These are phyloP conservation scores for Xeromyces bisporus DNA, from an alignment of 495 filamentous ascomycete species.

Conservation along the genomic window DNA sequence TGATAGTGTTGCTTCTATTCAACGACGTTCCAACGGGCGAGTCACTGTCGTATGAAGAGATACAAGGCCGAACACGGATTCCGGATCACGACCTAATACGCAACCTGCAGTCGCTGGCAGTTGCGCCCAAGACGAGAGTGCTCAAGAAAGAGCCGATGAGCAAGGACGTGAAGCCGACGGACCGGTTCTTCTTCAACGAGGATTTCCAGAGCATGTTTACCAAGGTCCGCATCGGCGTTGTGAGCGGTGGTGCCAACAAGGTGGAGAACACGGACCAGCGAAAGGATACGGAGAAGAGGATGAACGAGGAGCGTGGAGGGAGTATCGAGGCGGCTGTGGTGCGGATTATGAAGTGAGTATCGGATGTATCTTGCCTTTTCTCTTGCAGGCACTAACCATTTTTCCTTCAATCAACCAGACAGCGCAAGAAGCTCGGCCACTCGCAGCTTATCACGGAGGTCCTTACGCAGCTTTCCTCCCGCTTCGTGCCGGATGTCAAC, in stretches of 20 bases:
- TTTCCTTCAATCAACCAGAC: constrained; percentile 32
- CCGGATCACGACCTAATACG: constrained; percentile 58
- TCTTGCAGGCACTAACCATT: constrained; percentile 6
- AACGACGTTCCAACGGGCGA: constrained; percentile 54
- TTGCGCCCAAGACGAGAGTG: constrained; percentile 70
- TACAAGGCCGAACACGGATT: constrained; percentile 73
- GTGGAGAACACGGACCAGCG: constrained; percentile 75
- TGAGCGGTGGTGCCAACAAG: constrained; percentile 49
- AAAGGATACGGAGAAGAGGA: constrained; percentile 73
- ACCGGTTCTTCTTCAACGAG: constrained; percentile 73
- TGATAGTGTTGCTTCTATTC: constrained; percentile 81
- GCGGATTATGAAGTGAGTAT: constrained; percentile 81
- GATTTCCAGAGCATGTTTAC: constrained; percentile 66
- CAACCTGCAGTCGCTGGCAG: constrained; percentile 68
- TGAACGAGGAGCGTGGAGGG: constrained; percentile 58
- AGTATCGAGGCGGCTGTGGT: constrained; percentile 83
- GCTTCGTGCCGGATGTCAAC: constrained; percentile 77
- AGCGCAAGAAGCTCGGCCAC: constrained; percentile 73
- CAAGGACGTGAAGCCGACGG: constrained; percentile 63
- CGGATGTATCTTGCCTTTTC: not conserved
- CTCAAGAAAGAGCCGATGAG: constrained; percentile 70
- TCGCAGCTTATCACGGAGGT: constrained; percentile 72
- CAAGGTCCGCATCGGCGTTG: constrained; percentile 73
- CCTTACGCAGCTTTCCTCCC: constrained; percentile 53
- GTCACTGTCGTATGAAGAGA: constrained; percentile 64